A percentile compares a stretch with the other conserved stretches of the same genome.
Conservation (phyloP, 2,329 filamentous ascomycete species). For the Leptographium procerum region DNA sequence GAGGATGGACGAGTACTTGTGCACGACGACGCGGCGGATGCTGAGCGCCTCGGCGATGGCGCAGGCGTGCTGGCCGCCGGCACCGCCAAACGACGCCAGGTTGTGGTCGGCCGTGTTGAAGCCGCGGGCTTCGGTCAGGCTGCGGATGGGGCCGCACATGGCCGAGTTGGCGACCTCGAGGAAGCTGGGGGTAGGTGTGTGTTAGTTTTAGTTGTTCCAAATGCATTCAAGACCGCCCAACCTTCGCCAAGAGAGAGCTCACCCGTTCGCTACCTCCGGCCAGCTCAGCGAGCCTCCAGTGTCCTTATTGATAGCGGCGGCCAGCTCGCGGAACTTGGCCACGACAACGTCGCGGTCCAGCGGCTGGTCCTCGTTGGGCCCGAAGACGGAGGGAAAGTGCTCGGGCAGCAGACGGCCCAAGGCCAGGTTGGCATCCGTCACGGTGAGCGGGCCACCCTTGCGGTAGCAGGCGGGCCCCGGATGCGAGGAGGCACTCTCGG, state of each 20-base stretch:
- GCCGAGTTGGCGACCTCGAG: constrained; percentile 60
- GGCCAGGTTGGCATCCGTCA: constrained; percentile 56
- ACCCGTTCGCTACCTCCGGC: neutral
- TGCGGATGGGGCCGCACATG: constrained; percentile 60
- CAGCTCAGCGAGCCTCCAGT: neutral
- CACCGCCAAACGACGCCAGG: constrained; percentile 61
- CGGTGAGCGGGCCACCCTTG: constrained; percentile 53
- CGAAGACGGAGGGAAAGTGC: constrained; percentile 58
- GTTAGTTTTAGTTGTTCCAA: neutral
- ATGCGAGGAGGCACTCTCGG: constrained; percentile 73
- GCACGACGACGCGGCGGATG: constrained; percentile 58
- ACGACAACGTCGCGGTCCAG: constrained; percentile 18
- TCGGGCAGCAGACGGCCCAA: constrained; percentile 44
- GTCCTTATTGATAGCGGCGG: neutral
- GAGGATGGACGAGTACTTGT: constrained; percentile 53
- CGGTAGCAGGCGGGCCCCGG: constrained; percentile 55
- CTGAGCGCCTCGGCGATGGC: constrained; percentile 57
- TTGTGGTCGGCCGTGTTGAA: constrained; percentile 59
- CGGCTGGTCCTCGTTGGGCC: constrained; percentile 47
- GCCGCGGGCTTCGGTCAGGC: constrained; percentile 59
- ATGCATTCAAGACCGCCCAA: no score
- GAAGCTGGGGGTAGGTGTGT: constrained; percentile 27
- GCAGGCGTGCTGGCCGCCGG: constrained; percentile 60
- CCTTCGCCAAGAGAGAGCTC: no score
- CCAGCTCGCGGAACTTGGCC: neutral